A percentile compares a stretch with the other conserved stretches of the same genome.
Conservation (phyloP, 1,284 basidiomycete genomes). For the Irpex lacteus region DNA sequence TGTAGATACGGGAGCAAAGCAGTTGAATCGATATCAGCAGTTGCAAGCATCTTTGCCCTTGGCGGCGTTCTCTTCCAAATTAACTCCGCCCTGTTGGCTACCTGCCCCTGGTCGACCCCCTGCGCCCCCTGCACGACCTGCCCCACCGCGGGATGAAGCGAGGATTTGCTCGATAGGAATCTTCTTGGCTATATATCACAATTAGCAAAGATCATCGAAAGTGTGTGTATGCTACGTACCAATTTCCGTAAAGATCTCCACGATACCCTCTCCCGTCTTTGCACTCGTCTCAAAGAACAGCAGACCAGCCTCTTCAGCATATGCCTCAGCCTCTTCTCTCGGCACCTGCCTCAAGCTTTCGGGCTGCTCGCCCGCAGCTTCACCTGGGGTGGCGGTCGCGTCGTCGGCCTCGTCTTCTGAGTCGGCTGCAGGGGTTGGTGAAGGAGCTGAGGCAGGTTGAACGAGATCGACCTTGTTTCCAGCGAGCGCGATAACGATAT, state of each 20-base stretch:
- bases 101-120: conserved; percentile 49
- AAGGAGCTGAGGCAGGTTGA: conserved; percentile 60
- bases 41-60: conserved; percentile 79
- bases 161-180: conserved; percentile 93
- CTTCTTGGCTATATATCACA: conserved; percentile 73
- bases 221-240: conserved; percentile 49
- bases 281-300: conserved; percentile 98
- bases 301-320: conserved; percentile 90
- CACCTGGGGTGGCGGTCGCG: conserved; percentile 82
- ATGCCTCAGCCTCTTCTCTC: conserved; percentile 92
- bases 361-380: conserved; percentile 51
- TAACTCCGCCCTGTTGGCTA: conserved; percentile 62
- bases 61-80: conserved; percentile 66
- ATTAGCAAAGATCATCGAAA: conserved; percentile 2
- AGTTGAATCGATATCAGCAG: conserved; percentile 40
- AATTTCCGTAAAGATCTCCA: conserved; percentile 98
- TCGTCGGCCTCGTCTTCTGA: conserved; percentile 84
- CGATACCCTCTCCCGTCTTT: conserved; percentile 96
- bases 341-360: conserved; percentile 86
- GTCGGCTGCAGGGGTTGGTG: conserved; percentile 47
- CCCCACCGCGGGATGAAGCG: conserved; percentile 67
- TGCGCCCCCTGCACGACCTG: conserved; percentile 59
- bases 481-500: conserved; percentile 96
- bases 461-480: conserved; percentile 97
- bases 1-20: conserved; percentile 1